Conservation (phyloP, 306 rosid species). For the Pachyrhizus erosus region DNA sequence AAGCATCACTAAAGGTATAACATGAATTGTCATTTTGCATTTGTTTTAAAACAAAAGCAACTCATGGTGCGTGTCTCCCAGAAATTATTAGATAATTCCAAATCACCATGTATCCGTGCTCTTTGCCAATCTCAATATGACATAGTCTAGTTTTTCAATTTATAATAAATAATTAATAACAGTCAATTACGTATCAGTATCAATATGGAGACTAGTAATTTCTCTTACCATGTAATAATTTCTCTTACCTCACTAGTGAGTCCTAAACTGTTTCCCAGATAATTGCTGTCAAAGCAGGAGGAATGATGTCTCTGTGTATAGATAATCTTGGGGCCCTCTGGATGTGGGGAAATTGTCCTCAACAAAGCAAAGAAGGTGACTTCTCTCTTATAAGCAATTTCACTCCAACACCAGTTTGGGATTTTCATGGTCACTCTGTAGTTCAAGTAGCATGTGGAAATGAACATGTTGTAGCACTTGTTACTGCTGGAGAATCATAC, state of each 20-base stretch:
- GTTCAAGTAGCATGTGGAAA: conserved; percentile 94
- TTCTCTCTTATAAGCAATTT: conserved; percentile 60
- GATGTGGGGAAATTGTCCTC: conserved; percentile 92
- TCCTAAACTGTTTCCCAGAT: conserved; percentile 52
- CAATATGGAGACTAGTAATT: too few species aligned
- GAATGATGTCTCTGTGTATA: conserved; percentile 85
- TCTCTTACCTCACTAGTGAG: background rate
- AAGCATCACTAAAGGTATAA: conserved; percentile 57
- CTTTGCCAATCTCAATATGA: too few species aligned
- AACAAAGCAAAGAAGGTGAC: conserved; percentile 55
- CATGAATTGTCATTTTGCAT: conserved; percentile 8
- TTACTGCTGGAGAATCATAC: conserved; percentile 63
- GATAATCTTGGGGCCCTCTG: conserved; percentile 76
- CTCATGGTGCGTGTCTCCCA: background rate
- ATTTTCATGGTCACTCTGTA: conserved; percentile 72
- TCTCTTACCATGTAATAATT: too few species aligned
- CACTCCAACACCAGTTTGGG: conserved; percentile 77
- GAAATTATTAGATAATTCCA: too few species aligned
- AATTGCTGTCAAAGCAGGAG: conserved; percentile 82
- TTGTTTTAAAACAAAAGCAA: background rate
- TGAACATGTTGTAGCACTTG: conserved; percentile 80
- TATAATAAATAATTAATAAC: too few species aligned
- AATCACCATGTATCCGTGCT: too few species aligned
- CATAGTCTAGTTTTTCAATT: too few species aligned
- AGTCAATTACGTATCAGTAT: too few species aligned